These are phyloP conservation scores for Ceratobasidium sp. DNA, from an alignment of 1,284 basidiomycete genomes.

Conservation along the genomic window DNA sequence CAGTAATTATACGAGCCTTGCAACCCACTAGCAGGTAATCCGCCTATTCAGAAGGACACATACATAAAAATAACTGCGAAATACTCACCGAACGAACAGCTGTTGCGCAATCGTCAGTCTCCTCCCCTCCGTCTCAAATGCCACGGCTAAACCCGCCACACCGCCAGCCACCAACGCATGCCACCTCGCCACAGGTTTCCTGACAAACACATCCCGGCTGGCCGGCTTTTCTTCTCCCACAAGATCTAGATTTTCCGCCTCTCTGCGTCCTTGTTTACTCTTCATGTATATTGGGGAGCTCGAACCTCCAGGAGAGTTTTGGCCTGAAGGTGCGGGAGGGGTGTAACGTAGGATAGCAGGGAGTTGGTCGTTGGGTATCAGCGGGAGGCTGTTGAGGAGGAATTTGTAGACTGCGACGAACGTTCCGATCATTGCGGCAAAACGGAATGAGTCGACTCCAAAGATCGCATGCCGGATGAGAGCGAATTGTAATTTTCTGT, in stretches of 20 bases:
- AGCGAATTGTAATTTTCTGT: constrained; percentile 66
- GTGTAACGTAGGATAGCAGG: constrained; percentile 62
- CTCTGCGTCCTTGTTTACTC: constrained; percentile 41
- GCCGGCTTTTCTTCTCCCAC: constrained; percentile 23
- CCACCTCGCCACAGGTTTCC: constrained; percentile 68
- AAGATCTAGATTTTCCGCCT: constrained; percentile 22
- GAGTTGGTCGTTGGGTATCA: constrained; percentile 66
- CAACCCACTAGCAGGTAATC: constrained; percentile 69
- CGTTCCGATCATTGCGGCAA: constrained; percentile 86
- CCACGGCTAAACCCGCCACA: constrained; percentile 81
- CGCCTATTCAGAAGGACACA: background rate
- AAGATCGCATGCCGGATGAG: constrained; percentile 83
- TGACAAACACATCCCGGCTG: constrained; percentile 61
- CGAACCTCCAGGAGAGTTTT: constrained; percentile 52
- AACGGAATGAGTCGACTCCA: constrained; percentile 82
- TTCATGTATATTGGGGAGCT: constrained; percentile 39
- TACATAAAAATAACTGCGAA: background rate
- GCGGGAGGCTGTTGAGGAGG: constrained; percentile 84
- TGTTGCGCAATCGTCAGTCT: constrained; percentile 88
- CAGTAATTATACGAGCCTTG: constrained; percentile 87
- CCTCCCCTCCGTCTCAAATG: constrained; percentile 82
- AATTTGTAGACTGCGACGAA: constrained; percentile 85
- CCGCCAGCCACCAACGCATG: constrained; percentile 91
- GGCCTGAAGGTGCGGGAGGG: constrained; percentile 49
- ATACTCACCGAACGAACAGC: constrained; percentile 83